Percentiles rank a stretch among this genome's conserved stretches.
phyloP scores from a whole-genome alignment of 2,329 filamentous ascomycete species.

The Davidsoniella virescens region DNA sequence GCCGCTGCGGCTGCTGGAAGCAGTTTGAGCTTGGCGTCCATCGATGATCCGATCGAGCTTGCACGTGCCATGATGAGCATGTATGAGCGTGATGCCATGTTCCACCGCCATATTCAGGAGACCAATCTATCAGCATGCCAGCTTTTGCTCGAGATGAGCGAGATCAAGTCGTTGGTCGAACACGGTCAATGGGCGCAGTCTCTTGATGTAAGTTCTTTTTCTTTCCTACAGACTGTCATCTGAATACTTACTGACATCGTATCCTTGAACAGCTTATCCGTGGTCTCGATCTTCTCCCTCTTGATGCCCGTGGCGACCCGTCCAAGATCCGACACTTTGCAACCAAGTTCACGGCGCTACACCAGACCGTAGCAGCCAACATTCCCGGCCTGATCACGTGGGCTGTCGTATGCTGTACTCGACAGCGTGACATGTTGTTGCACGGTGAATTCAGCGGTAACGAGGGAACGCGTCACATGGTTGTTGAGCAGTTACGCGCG shows the following conservation, averaged over 20 bases:
- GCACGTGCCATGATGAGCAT: constrained; percentile 46
- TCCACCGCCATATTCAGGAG: constrained; percentile 39
- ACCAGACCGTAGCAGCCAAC: constrained; percentile 71
- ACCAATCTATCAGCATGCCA: constrained; percentile 40
- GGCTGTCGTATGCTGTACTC: constrained; percentile 75
- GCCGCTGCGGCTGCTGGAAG: constrained; percentile 38
- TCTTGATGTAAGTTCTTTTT: constrained; percentile 35
- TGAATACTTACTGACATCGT: background rate
- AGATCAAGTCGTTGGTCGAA: constrained; percentile 41
- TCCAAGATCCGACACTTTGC: constrained; percentile 64
- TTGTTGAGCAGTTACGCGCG: constrained; percentile 57
- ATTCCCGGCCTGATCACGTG: constrained; percentile 86
- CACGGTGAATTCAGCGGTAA: constrained; percentile 60
- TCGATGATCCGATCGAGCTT: constrained; percentile 44
- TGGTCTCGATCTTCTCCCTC: constrained; percentile 60
- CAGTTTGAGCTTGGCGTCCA: constrained; percentile 25
- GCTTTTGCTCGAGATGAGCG: constrained; percentile 43
- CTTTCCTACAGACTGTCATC: background rate
- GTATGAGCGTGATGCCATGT: constrained; percentile 46
- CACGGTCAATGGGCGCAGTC: constrained; percentile 38
- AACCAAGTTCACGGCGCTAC: constrained; percentile 61
- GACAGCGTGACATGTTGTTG: constrained; percentile 56
- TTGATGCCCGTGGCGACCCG: constrained; percentile 59
- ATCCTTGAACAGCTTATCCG: constrained; percentile 45
- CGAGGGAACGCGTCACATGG: constrained; percentile 43